Evolutionary conservation across 352 stramenopile species (phyloP).

Genomic region (Phytophthora vignae): DNA sequence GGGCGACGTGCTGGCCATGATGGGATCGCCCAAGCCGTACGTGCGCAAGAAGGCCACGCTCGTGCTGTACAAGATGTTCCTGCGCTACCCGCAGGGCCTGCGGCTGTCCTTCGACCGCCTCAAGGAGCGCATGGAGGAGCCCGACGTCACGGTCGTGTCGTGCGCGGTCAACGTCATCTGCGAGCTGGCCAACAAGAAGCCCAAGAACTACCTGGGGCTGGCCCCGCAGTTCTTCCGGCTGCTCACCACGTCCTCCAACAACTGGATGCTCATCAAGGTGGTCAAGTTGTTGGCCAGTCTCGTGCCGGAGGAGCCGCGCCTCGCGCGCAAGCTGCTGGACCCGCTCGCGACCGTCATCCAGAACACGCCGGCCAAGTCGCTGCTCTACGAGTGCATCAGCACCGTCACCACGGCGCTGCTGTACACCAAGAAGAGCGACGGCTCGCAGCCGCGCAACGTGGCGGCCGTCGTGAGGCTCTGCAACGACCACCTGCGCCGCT

Average conservation of each 20-base stretch:
- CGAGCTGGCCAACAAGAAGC: slow-evolving; percentile 99
- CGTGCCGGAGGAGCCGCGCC: slow-evolving; percentile 97
- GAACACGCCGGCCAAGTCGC: slow-evolving; percentile 97
- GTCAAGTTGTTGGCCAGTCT: slow-evolving; percentile 98
- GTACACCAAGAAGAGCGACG: slow-evolving; percentile 97
- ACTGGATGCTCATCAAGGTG: slow-evolving; percentile 99
- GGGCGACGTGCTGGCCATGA: slow-evolving; percentile 92
- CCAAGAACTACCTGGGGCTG: slow-evolving; percentile 98
- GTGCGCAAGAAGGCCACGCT: slow-evolving; percentile 99
- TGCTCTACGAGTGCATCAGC: slow-evolving; percentile 98
- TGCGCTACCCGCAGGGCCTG: slow-evolving; percentile 98
- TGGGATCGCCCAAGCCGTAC: slow-evolving; percentile 95
- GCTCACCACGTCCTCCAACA: slow-evolving; percentile 98
- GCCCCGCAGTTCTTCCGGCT: slow-evolving; percentile 99
- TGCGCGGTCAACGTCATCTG: slow-evolving; percentile 99
- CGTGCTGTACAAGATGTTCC: slow-evolving; percentile 99
- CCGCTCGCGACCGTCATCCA: slow-evolving; percentile 97
- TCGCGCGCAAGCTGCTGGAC: slow-evolving; percentile 98
- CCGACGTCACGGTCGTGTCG: slow-evolving; percentile 95
- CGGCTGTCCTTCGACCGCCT: slow-evolving; percentile 98
- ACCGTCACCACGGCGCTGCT: slow-evolving; percentile 97
- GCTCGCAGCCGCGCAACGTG: slow-evolving; percentile 94
- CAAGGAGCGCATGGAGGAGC: slow-evolving; percentile 96
- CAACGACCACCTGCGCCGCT: slow-evolving; percentile 95
- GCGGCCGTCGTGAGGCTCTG: slow-evolving; percentile 95